phyloP scores from a whole-genome alignment of 106 monocot species.

The Dendrobium catenatum region DNA sequence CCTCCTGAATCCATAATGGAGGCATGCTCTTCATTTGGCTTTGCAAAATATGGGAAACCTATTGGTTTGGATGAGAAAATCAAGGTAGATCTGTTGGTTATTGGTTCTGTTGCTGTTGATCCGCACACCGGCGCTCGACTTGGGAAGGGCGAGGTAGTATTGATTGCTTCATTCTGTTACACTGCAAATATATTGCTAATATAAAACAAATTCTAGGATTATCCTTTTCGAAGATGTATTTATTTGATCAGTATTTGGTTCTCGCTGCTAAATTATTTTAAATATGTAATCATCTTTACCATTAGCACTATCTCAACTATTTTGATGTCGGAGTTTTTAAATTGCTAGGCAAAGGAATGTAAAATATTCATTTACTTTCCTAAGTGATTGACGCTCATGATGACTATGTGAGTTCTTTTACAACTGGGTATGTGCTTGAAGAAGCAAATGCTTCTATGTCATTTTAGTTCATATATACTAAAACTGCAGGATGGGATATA shows the following conservation, averaged over 20 bases:
- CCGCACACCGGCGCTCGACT: constrained; percentile 80
- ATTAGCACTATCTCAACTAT: too few species aligned
- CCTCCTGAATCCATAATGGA: constrained; percentile 49
- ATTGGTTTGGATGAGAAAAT: constrained; percentile 72
- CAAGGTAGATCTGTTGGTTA: constrained; percentile 85
- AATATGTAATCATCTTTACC: too few species aligned
- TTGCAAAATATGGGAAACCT: constrained; percentile 75
- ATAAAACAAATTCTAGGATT: not conserved
- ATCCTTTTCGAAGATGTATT: not conserved
- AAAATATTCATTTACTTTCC: not conserved
- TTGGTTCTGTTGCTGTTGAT: constrained; percentile 92
- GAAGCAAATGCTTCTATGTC: too few species aligned
- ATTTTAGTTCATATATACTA: too few species aligned
- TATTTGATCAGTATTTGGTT: not conserved
- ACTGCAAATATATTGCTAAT: not conserved
- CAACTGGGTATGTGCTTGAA: too few species aligned
- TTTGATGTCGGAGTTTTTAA: too few species aligned
- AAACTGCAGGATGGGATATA: too few species aligned
- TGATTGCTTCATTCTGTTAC: not conserved
- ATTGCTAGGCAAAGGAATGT: not conserved
- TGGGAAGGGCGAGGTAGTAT: constrained; percentile 94
- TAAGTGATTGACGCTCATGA: not conserved
- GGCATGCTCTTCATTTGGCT: constrained; percentile 88
- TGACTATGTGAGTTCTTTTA: too few species aligned
- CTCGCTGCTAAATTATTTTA: not conserved